Evolutionary conservation across 1,284 basidiomycete genomes (phyloP), one percentile per base, ranked within the genome.

Genomic region (Leccinum fallax): DNA sequence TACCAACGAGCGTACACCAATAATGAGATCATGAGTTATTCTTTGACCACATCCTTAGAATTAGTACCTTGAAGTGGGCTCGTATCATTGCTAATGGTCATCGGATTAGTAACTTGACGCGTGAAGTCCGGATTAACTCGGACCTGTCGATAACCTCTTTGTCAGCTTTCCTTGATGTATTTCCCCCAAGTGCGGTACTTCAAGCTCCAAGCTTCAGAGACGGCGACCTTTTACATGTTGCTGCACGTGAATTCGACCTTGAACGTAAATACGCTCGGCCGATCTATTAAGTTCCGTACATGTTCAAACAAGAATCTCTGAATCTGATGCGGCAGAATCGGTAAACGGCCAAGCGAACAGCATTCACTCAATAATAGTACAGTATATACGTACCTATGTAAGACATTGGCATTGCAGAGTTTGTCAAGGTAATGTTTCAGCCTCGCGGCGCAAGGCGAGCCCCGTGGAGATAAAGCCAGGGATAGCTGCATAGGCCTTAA

Each of bases 401-500:
- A 26, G 36, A 8, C 36, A 53, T 11, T 36, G 34, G 34, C 19
- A 3, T 28, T 28, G 28, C 28, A 24, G 49, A n/a, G 16, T 13
- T 4, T 24, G 4, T 48, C 46, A n/a, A 15, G 15, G 57, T 38
- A 16, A 58, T 68, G 66, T 69, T 19, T 62, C 70, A 64, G 46
- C 61, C 60, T 57, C 66, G 58, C 40, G 24, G 46, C 3, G 26
- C 36, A 63, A 3, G 19, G 15, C 28, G 32, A 28, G 13, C 36
- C 43, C 28, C 53, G 30, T n/a, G 15, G 48, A 6, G 26, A 46
- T 57, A 53, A 59, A 36, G 28, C 26, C 40, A 34, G 55, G 52
- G 6, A 46, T 19, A 40, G 28, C 40, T 46, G 30, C 24, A 40
- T 51, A 54, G 43, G 19, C n/a, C 40, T 59, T 49, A 46, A 2